Conservation (phyloP, 345 rosid species). For the Turnera subulata region DNA sequence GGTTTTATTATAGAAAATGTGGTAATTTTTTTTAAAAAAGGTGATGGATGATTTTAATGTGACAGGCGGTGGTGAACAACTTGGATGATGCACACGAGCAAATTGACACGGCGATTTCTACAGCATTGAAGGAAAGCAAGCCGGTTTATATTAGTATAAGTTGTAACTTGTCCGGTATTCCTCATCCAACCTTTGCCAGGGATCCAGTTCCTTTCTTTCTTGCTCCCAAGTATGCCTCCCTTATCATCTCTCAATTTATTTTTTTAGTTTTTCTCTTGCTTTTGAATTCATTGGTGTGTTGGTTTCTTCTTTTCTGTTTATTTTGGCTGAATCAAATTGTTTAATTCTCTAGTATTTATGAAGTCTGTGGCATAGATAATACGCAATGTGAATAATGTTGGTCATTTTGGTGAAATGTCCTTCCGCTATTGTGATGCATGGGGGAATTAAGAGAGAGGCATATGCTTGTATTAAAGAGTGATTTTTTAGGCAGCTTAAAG, state of each 20-base stretch:
- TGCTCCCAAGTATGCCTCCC: conserved; percentile 43
- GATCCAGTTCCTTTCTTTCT: conserved; percentile 64
- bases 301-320: too few species aligned
- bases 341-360: neutral
- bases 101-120: conserved; percentile 63
- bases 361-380: neutral
- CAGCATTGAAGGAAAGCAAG: conserved; percentile 70
- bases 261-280: neutral
- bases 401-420: too few species aligned
- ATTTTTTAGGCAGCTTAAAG: too few species aligned
- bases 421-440: too few species aligned
- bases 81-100: conserved; percentile 71
- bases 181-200: conserved; percentile 55
- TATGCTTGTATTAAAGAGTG: too few species aligned
- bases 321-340: neutral
- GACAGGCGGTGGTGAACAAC: conserved; percentile 65
- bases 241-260: neutral
- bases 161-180: conserved; percentile 62
- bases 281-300: too few species aligned
- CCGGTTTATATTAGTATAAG: conserved; percentile 67
- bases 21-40: too few species aligned
- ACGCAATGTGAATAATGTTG: too few species aligned
- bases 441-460: too few species aligned
- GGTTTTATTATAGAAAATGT: too few species aligned
- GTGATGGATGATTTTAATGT: neutral